Evolutionary conservation across 2,329 filamentous ascomycete species (phyloP), one percentile per base, ranked within the genome.

Genomic region (Hypoxylon sp.): DNA sequence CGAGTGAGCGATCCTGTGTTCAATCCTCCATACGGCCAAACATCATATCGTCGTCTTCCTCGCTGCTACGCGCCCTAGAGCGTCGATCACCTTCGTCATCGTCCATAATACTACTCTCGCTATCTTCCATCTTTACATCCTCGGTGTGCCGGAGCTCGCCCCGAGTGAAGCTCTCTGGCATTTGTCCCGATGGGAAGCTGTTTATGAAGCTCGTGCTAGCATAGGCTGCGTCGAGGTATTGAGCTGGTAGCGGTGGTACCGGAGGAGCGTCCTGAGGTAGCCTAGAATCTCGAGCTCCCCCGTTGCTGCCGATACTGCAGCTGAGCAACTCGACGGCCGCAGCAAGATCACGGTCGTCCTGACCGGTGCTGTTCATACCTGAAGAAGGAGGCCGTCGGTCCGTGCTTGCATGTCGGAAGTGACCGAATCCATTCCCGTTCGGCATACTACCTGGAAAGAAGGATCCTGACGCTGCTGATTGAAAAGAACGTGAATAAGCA

Each of bases 21-120:
- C 85, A 96, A 80, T 97, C 93, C 82, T 99, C 96, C 95, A 98
- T 98, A 73, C 89, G 89, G 63, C 94, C 94, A 84, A 99, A 99
- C 75, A 98, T 92, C 77, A 94, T 94, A 72, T 98, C 94, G 73
- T 98, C 95, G 70, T 97, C 94, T 74, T 97, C 94, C 74, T 97
- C 93, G 79, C 90, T 91, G 69, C 75, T 76, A 50, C 91, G 88
- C 55, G 88, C 87, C 61, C 88, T 86, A 54, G 85, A 87, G 61
- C 82, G 85, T 73, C 83, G 82, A 67, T 85, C 84, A 65, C 90
- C 88, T 68, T 92, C 89, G 73, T 91, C 89, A 60, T 93, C 90
- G 71, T 89, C 89, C 74, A 85, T 84, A 71, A 86, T 84, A 79
- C 86, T 90, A 64, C 89, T 89, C 72, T 88, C 83, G 73, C 87